These are phyloP conservation scores for Candida vartiovaarae DNA, from an alignment of 805 yeast species.

Conservation along the genomic window DNA sequence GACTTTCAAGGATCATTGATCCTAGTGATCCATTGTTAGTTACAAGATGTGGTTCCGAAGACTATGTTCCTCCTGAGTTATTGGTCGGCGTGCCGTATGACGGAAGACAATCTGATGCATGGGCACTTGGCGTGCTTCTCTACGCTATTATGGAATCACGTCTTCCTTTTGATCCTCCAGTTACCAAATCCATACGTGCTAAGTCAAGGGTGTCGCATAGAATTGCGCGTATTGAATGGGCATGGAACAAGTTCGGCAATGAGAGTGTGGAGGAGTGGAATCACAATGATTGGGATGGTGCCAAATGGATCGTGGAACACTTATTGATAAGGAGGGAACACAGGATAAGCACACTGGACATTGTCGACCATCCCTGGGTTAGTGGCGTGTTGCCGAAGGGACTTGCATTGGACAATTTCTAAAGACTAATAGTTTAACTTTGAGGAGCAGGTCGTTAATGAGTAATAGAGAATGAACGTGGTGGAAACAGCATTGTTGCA, in stretches of 20 bases:
- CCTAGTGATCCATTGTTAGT: conserved; percentile 56
- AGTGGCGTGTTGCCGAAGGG: conserved; percentile 7
- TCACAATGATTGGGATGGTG: conserved; percentile 34
- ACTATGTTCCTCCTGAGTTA: conserved; percentile 92
- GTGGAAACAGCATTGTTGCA: too few relatives aligned
- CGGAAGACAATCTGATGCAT: conserved; percentile 84
- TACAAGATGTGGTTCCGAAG: conserved; percentile 94
- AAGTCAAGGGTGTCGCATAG: conserved; percentile 69
- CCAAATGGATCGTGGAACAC: conserved; percentile 43
- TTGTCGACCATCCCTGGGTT: conserved; percentile 32
- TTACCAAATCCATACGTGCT: conserved; percentile 38
- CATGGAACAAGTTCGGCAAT: conserved; percentile 54
- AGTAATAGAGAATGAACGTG: too few relatives aligned
- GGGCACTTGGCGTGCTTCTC: conserved; percentile 93
- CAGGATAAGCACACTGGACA: conserved; percentile 30
- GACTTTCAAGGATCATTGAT: conserved; percentile 67
- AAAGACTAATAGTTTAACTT: not conserved
- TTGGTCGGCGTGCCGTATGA: conserved; percentile 87
- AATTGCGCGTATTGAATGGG: conserved; percentile 91
- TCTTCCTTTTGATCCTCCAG: conserved; percentile 87
- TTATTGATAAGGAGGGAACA: conserved; percentile 42
- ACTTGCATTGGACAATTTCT: not conserved
- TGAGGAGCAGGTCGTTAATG: too few relatives aligned
- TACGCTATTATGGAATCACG: conserved; percentile 80
- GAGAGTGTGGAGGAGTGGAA: conserved; percentile 20